Conservation (phyloP, 2,329 filamentous ascomycete species). For the Pestalotiopsis sp. region DNA sequence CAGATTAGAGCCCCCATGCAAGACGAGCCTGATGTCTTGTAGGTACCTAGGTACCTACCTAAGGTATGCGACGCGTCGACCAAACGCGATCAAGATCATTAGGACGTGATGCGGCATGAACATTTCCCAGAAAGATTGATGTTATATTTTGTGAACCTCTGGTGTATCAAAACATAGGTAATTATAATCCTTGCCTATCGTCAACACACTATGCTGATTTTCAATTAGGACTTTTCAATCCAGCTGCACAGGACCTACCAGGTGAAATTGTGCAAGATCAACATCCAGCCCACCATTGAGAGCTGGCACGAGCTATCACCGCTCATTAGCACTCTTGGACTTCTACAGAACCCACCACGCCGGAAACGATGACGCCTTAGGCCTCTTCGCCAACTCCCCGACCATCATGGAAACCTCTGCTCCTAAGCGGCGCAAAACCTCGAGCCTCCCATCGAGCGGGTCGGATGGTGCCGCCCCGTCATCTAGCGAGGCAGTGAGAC, state of each 20-base stretch:
- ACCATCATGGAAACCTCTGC: conserved; percentile 54
- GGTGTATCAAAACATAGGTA: neutral
- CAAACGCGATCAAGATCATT: no score
- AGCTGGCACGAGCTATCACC: neutral
- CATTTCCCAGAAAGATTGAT: no score
- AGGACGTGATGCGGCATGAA: no score
- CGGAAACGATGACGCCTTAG: neutral
- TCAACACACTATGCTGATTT: neutral
- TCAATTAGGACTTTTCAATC: neutral
- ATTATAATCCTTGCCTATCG: neutral
- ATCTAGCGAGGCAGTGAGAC: conserved; percentile 14
- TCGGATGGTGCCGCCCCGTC: conserved; percentile 14
- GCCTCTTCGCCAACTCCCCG: neutral
- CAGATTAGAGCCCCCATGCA: neutral
- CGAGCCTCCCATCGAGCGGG: conserved; percentile 37
- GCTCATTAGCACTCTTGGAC: neutral
- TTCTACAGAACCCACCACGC: neutral
- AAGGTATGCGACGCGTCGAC: no score
- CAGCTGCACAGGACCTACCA: neutral
- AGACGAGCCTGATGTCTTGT: neutral
- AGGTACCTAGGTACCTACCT: neutral
- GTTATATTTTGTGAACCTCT: no score
- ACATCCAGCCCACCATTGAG: conserved; percentile 2
- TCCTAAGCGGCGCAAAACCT: conserved; percentile 61
- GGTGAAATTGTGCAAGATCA: neutral